These are phyloP conservation scores for Alternaria incomplexa DNA, from an alignment of 2,329 filamentous ascomycete species.

Conservation along the genomic window DNA sequence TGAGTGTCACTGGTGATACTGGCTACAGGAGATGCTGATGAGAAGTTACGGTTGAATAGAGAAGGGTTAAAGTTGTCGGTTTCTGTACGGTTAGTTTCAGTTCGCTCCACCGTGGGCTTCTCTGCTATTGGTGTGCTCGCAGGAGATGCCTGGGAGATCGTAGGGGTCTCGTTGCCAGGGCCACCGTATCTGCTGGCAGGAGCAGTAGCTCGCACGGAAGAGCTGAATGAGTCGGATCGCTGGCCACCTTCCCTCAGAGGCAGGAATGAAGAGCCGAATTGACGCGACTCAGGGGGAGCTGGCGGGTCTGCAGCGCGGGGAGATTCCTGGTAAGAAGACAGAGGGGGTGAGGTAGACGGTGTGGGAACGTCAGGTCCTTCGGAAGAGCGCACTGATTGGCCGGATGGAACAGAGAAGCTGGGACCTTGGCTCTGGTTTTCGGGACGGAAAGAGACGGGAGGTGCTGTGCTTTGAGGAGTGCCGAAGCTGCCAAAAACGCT, in stretches of 20 bases:
- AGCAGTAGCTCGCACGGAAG: constrained; percentile 78
- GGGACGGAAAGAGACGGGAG: constrained; percentile 68
- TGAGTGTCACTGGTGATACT: constrained; percentile 49
- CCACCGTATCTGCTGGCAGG: constrained; percentile 69
- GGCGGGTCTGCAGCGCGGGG: constrained; percentile 65
- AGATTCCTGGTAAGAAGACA: constrained; percentile 58
- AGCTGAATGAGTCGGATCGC: constrained; percentile 71
- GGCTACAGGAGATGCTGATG: constrained; percentile 49
- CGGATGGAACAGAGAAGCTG: constrained; percentile 50
- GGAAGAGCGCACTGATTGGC: constrained; percentile 53
- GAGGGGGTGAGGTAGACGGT: constrained; percentile 68
- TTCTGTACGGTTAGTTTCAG: constrained; percentile 44
- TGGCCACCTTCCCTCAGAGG: constrained; percentile 66
- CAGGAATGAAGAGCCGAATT: constrained; percentile 78
- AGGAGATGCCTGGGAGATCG: constrained; percentile 49
- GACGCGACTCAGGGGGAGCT: constrained; percentile 73
- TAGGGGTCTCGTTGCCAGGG: constrained; percentile 57
- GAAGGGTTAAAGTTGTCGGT: constrained; percentile 45
- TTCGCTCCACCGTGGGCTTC: constrained; percentile 44
- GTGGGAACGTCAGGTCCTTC: constrained; percentile 61
- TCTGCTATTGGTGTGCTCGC: constrained; percentile 62
- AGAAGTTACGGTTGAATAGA: constrained; percentile 47
- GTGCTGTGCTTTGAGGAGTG: constrained; percentile 52
- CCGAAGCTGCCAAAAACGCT: constrained; percentile 79
- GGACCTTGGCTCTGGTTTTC: constrained; percentile 50